These are phyloP conservation scores for Rubus parviflorus DNA, from an alignment of 306 rosid genomes.

Conservation along the genomic window DNA sequence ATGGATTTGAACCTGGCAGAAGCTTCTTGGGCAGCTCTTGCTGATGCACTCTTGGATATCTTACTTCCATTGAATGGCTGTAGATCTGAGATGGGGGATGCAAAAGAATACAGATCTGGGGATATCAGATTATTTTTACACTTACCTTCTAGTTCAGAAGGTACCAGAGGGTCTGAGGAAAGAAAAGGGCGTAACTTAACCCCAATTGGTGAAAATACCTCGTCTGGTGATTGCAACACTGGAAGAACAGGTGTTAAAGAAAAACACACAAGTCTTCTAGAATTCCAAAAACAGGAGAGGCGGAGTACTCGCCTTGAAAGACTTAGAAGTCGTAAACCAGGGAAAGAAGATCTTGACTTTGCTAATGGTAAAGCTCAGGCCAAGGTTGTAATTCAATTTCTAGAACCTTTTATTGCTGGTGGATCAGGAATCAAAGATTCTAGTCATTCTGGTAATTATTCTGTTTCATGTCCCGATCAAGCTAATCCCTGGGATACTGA, in stretches of 20 bases:
- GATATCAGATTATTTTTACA: conserved; percentile 62
- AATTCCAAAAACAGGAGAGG: conserved; percentile 88
- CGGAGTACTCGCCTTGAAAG: conserved; percentile 95
- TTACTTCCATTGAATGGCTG: conserved; percentile 46
- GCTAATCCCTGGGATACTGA: conserved; percentile 55
- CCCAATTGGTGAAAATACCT: conserved; percentile 35
- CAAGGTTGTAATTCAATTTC: conserved; percentile 66
- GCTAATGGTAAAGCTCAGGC: conserved; percentile 66
- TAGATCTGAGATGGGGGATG: conserved; percentile 36
- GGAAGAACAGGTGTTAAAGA: conserved; percentile 62
- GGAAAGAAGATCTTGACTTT: conserved; percentile 81
- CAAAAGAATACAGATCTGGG: conserved; percentile 53
- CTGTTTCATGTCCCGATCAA: conserved; percentile 32
- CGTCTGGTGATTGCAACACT: conserved; percentile 42
- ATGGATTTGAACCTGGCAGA: conserved; percentile 67
- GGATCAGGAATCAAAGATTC: conserved; percentile 45
- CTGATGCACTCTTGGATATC: conserved; percentile 68
- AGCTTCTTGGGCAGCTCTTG: conserved; percentile 80
- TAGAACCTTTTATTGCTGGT: conserved; percentile 70
- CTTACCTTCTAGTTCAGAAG: conserved; percentile 57
- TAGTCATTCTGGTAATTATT: conserved; percentile 31
- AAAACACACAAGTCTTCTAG: conserved; percentile 58
- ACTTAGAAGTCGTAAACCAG: conserved; percentile 95
- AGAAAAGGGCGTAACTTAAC: conserved; percentile 38
- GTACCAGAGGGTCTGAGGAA: conserved; percentile 41